Conservation (phyloP, 768 basidiomycete genomes). For the Podaxis carcinomalis region DNA sequence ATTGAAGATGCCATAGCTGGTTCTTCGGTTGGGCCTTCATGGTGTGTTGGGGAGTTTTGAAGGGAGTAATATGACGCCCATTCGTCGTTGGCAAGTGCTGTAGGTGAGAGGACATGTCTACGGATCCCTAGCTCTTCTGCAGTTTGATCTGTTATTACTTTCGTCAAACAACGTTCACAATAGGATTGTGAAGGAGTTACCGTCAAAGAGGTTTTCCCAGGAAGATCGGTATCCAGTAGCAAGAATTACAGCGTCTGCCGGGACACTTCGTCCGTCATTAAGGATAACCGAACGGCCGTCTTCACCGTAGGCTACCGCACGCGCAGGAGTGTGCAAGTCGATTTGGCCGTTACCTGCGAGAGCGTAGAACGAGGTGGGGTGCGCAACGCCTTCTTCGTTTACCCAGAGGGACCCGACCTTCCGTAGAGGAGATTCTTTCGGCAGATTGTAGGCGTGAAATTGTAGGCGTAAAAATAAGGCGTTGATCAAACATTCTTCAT, state of each 20-base stretch:
- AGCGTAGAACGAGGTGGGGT: conserved; percentile 42
- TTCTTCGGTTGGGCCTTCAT: not conserved
- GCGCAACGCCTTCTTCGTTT: conserved; percentile 50
- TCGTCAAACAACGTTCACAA: too few species aligned
- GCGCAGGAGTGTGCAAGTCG: conserved; percentile 38
- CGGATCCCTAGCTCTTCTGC: conserved; percentile 44
- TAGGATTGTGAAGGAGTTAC: not conserved
- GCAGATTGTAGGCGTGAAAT: conserved; percentile 26
- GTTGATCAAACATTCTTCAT: not conserved
- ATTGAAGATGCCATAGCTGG: conserved; percentile 24
- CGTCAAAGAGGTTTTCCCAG: conserved; percentile 39
- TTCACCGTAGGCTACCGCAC: conserved; percentile 31
- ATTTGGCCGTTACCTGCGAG: conserved; percentile 48
- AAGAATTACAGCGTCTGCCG: conserved; percentile 46
- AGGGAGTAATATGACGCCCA: not conserved
- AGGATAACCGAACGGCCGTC: conserved; percentile 37
- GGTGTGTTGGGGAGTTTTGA: not conserved
- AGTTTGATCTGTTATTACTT: conserved; percentile 34
- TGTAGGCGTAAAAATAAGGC: too few species aligned
- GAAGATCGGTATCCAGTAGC: conserved; percentile 60
- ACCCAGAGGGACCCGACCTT: conserved; percentile 27
- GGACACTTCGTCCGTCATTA: conserved; percentile 33
- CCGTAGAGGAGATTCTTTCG: conserved; percentile 48
- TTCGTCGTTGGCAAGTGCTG: not conserved
- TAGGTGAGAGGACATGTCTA: conserved; percentile 26